Conservation (phyloP, 2,329 filamentous ascomycete genomes). For the Epichloe aotearoae region DNA sequence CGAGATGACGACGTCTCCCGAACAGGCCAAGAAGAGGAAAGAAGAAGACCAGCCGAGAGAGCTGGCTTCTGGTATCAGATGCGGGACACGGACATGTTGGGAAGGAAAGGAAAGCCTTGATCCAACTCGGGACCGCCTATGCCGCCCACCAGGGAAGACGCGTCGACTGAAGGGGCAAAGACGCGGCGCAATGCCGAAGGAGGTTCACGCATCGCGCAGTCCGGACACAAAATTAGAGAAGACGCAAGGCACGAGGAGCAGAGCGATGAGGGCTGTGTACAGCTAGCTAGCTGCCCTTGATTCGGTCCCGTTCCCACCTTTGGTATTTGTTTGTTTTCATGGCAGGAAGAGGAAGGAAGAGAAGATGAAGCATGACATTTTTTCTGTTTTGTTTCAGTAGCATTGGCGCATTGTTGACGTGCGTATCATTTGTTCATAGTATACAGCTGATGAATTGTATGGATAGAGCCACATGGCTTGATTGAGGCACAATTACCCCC, state of each 20-base stretch:
- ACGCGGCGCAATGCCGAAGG: too few relatives aligned
- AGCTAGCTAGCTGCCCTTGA: background rate
- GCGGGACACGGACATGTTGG: too few relatives aligned
- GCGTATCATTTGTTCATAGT: conserved; percentile 5
- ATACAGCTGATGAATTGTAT: conserved; percentile 12
- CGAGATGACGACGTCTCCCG: background rate
- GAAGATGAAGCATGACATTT: conserved; percentile 2
- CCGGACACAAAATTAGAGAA: background rate
- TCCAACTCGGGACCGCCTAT: too few relatives aligned
- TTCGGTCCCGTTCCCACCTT: background rate
- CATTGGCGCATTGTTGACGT: conserved; percentile 9
- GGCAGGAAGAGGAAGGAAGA: background rate
- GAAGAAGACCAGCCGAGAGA: background rate
- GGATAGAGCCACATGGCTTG: conserved; percentile 12
- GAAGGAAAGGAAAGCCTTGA: too few relatives aligned
- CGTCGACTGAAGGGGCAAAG: background rate
- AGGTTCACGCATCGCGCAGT: background rate
- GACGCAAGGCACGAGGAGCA: background rate
- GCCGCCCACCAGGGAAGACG: background rate
- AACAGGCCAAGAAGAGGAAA: background rate
- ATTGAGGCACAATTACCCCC: conserved; percentile 4
- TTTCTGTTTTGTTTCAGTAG: conserved; percentile 6
- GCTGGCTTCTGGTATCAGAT: background rate
- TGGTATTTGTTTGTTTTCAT: background rate
- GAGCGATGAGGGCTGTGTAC: background rate